Evolutionary conservation across 2,329 filamentous ascomycete genomes (phyloP).

Genomic region (Neofusicoccum umdonicola): DNA sequence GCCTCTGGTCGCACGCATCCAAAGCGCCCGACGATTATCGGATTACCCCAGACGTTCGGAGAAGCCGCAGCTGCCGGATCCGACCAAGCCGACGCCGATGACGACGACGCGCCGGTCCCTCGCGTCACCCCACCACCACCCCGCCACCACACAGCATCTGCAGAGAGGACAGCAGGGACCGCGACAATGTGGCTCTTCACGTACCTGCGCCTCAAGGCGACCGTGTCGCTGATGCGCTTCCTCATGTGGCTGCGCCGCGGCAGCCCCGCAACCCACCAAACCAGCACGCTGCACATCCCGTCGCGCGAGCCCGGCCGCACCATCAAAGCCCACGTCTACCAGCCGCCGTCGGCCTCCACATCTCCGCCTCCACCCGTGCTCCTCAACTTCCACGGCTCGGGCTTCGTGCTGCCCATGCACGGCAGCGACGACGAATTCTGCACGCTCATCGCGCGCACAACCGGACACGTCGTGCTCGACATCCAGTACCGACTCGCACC

Average conservation of each 20-base stretch:
- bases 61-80: too few species aligned
- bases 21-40: too few species aligned
- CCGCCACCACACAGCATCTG: too few species aligned
- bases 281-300: slow-evolving; percentile 20
- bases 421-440: slow-evolving; percentile 43
- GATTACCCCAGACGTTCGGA: too few species aligned
- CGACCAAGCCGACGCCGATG: too few species aligned
- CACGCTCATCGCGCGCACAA: slow-evolving; percentile 29
- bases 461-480: slow-evolving; percentile 35
- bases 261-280: neutral
- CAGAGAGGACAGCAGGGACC: too few species aligned
- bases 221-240: slow-evolving; percentile 20
- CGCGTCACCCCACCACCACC: too few species aligned
- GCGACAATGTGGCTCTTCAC: slow-evolving; percentile 6
- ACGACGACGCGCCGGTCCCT: too few species aligned
- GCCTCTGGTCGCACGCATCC: too few species aligned
- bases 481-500: slow-evolving; percentile 39
- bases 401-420: slow-evolving; percentile 35
- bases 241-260: neutral
- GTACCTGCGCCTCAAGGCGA: slow-evolving; percentile 23
- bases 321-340: slow-evolving; percentile 27
- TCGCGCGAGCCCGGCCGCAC: slow-evolving; percentile 22
- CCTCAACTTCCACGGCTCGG: slow-evolving; percentile 36
- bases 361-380: slow-evolving; percentile 25
- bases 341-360: neutral